Evolutionary conservation across 768 basidiomycete genomes (phyloP).

Genomic region (Candolleomyces aberdarensis): DNA sequence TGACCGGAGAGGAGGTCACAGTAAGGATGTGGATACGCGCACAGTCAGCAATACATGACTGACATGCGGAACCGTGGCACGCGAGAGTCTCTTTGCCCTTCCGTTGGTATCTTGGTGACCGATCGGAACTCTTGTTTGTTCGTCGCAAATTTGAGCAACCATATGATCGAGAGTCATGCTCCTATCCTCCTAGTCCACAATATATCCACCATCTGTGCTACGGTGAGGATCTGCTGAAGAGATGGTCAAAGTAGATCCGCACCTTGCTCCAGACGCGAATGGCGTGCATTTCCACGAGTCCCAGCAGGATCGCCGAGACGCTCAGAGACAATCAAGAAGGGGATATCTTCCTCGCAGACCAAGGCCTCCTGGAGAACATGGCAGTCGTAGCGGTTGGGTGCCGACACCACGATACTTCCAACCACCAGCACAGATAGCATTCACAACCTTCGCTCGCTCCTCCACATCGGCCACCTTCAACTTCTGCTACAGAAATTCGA

Average conservation of each 20-base stretch:
- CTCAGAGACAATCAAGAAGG: slow-evolving; percentile 80
- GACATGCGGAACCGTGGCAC: too few relatives aligned
- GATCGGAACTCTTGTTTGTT: too few relatives aligned
- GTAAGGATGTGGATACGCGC: too few relatives aligned
- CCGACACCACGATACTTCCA: slow-evolving; percentile 84
- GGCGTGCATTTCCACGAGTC: slow-evolving; percentile 85
- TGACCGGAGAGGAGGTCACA: too few relatives aligned
- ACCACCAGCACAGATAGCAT: slow-evolving; percentile 79
- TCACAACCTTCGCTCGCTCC: slow-evolving; percentile 80
- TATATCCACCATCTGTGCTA: slow-evolving; percentile 77
- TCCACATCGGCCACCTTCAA: slow-evolving; percentile 79
- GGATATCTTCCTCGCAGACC: slow-evolving; percentile 86
- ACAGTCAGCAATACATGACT: too few relatives aligned
- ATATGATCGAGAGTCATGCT: slow-evolving; percentile 75
- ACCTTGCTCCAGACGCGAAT: slow-evolving; percentile 94
- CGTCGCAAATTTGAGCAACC: slow-evolving; percentile 40
- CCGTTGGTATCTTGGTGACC: too few relatives aligned
- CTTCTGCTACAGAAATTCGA: slow-evolving; percentile 87
- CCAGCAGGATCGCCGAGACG: slow-evolving; percentile 81
- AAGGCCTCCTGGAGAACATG: slow-evolving; percentile 88
- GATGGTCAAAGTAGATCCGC: slow-evolving; percentile 9
- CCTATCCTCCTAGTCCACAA: slow-evolving; percentile 78
- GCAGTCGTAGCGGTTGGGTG: slow-evolving; percentile 87
- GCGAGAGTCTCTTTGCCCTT: too few relatives aligned
- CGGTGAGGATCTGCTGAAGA: slow-evolving; percentile 7